Evolutionary conservation across 371 early-diverging fungal species (phyloP).

Genomic region (Zopfochytrium polystomum): DNA sequence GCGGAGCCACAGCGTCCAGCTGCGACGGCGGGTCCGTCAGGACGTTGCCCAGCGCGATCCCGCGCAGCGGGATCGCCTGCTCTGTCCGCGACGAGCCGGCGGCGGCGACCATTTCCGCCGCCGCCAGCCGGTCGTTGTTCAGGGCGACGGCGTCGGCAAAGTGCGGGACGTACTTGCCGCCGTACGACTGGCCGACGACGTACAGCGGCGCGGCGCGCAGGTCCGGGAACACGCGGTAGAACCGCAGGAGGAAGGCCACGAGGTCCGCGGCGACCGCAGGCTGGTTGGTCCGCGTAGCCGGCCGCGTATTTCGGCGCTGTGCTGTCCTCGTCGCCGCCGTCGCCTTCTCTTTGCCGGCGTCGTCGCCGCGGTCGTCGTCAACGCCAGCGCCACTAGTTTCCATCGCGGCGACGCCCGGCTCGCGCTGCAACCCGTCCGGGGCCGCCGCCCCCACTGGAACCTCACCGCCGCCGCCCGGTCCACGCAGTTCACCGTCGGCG

Average conservation of each 20-base stretch:
- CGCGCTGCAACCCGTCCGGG: background rate
- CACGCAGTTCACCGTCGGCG: too few relatives aligned
- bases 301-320: conserved; percentile 30
- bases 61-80: conserved; percentile 48
- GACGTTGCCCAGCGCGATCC: conserved; percentile 56
- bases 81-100: too few relatives aligned
- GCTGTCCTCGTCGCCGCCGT: conserved; percentile 3
- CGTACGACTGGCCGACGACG: conserved; percentile 57
- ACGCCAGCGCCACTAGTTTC: background rate
- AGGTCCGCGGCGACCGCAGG: conserved; percentile 51
- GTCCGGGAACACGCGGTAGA: conserved; percentile 52
- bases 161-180: conserved; percentile 60
- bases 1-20: conserved; percentile 54
- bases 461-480: conserved; percentile 55
- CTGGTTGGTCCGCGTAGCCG: conserved; percentile 50
- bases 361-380: too few relatives aligned
- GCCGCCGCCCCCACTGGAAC: background rate
- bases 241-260: conserved; percentile 46
- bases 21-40: conserved; percentile 58
- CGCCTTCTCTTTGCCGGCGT: too few relatives aligned
- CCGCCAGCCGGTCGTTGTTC: too few relatives aligned
- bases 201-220: conserved; percentile 40
- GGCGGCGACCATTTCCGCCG: too few relatives aligned
- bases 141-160: conserved; percentile 50
- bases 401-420: background rate